Base-by-base conservation (phyloP, 164 flowering plant genomes). In the Berberis vulgaris region DNA sequence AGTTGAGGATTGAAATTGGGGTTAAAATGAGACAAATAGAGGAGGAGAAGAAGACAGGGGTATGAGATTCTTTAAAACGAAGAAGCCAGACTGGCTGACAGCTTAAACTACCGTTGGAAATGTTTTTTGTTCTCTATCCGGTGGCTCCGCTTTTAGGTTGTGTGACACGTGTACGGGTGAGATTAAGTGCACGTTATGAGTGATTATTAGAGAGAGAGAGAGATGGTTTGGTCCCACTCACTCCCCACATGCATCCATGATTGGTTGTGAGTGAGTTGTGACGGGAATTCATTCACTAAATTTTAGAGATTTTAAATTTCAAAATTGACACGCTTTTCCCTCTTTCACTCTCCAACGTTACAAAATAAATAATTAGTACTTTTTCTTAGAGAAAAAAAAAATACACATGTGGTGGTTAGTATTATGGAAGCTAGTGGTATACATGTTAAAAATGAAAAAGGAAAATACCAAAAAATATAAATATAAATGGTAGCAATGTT, bases 71-170 rank as follows among this genome's bases (percentile, higher is more conserved):
- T 41, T 26, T 26, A 26, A 26, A 26, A 26, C 26, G 26, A 26
- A 65, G 9, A 42, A 42, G 47, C 67, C 78, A 71, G 72, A 43
- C 72, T 71, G 74, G 59, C 65, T 61, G 61, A 68, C 69, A 61
- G 26, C 26, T 26, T 26, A 26, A 26, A 70, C 64, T 53, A 41
- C 26, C 6, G 11, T 12, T 43, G 50, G 9, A 44, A 49, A 43
- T 49, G 4, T 12, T 12, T 41, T 3, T 7, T 9, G 50, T 41
- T 13, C 45, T 39, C 10, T 6, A 5, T 26, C 41, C 49, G 63
- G 12, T 62, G 13, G 42, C 26, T 2, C 53, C 5, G 41, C 65
- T 46, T 12, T 61, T 7, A 26, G 26, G 54, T 54, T 62, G 38
- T 10, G 2, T 5, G 64, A 70, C 77, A 73, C 74, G 65, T 69